Evolutionary conservation across 306 rosid species (phyloP), one percentile per base, ranked within the genome.

Genomic region (Hippophae tibetana): DNA sequence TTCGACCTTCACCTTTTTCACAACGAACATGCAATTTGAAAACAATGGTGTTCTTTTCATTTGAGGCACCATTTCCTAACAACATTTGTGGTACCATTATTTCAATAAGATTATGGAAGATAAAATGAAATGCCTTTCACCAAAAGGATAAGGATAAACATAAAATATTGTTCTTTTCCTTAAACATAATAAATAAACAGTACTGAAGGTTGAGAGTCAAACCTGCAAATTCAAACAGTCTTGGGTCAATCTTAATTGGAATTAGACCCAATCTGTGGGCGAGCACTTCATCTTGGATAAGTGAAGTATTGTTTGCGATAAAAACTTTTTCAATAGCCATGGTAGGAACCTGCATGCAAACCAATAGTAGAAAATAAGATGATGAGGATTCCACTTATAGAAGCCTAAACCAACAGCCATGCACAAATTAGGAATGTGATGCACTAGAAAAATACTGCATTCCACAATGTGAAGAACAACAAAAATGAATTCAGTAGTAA

Each of bases 261-360:
- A 92, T 66, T 54, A 92, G 90, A 58, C 99, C 99, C 82, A 92
- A 74, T 78, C 99, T 84, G 74, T 88, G 97, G 70, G 95, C 7
- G 69, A 92, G 97, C 63, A 88, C 99, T 82, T 92, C 99, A 44
- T 92, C 99, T 72, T 88, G 96, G 65, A 92, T 45, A 13, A 86
- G 50, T 55, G 99, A 86, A 9, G 99, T 86, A 70, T 88, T 92
- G 69, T 88, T 86, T 25, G 93, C 94, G 42, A 92, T 74, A 64
- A 85, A 73, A 73, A 92, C 90, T 72, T 82, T 84, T 80, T 92
- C 99, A 73, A 92, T 82, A 63, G 99, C 99, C 99, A 92, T 92
- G 8, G 96, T 92, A 53, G 99, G 97, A 69, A 92, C 86, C 99
- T 92, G 54, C 38, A 4, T 31, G 38, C 38, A 31, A 31, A 31